Evolutionary conservation across 495 filamentous ascomycete species (phyloP).

Genomic region (Trichoderma erinaceum): DNA sequence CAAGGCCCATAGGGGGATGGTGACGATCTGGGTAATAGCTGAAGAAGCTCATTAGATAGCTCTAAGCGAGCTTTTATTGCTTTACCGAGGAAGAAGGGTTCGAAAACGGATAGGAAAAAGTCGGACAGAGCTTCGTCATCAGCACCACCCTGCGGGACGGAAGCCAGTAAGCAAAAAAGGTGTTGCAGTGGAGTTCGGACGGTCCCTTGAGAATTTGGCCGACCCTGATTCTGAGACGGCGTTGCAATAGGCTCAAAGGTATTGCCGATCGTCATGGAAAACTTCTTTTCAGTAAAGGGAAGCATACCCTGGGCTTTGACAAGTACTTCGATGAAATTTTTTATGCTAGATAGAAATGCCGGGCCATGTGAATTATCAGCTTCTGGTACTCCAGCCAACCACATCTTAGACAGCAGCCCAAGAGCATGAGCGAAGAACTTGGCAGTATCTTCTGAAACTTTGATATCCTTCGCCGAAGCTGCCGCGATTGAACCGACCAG

Average conservation of each 20-base stretch:
- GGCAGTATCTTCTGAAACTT: constrained; percentile 75
- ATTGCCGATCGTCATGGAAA: constrained; percentile 39
- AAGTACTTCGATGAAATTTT: constrained; percentile 53
- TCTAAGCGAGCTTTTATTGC: constrained; percentile 36
- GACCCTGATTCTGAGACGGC: constrained; percentile 37
- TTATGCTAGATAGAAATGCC: constrained; percentile 55
- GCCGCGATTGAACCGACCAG: constrained; percentile 64
- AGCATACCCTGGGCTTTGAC: constrained; percentile 61
- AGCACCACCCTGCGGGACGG: constrained; percentile 33
- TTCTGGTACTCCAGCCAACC: constrained; percentile 41
- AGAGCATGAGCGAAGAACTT: constrained; percentile 68
- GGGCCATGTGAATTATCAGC: constrained; percentile 19
- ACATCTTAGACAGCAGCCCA: constrained; percentile 59
- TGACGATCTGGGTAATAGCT: constrained; percentile 31
- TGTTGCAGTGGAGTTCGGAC: constrained; percentile 41
- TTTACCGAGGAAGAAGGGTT: constrained; percentile 41
- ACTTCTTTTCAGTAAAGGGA: constrained; percentile 73
- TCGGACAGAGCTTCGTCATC: constrained; percentile 39
- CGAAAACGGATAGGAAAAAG: constrained; percentile 37
- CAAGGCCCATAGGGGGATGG: constrained; percentile 37
- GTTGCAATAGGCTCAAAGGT: constrained; percentile 41
- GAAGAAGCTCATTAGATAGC: constrained; percentile 36
- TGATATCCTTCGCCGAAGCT: constrained; percentile 84
- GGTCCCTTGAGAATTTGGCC: constrained; percentile 30
- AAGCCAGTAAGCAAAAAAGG: constrained; percentile 45